phyloP scores from a whole-genome alignment of 2,329 filamentous ascomycete genomes.

The Cercospora nicotianae region DNA sequence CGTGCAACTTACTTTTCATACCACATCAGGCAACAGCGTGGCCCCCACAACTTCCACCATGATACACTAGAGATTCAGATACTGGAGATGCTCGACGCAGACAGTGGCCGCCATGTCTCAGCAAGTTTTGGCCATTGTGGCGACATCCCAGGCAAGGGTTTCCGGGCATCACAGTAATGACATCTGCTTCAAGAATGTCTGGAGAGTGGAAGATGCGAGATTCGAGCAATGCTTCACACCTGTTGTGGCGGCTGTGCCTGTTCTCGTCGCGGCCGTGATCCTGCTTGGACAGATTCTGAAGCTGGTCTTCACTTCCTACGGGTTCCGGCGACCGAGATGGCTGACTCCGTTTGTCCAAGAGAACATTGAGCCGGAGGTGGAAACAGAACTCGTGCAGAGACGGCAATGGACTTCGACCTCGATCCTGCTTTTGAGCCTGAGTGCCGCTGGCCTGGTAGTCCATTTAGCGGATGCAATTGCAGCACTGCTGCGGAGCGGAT shows the following conservation, averaged over 20 bases:
- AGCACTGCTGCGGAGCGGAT: not conserved
- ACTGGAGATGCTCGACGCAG: not conserved
- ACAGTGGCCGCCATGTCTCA: constrained; percentile 3
- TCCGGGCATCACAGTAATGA: not conserved
- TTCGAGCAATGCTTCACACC: constrained; percentile 46
- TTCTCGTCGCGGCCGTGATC: constrained; percentile 40
- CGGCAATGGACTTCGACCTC: constrained; percentile 29
- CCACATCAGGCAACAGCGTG: not conserved
- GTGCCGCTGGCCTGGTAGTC: constrained; percentile 24
- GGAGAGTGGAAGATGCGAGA: constrained; percentile 41
- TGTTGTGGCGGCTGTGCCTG: constrained; percentile 42
- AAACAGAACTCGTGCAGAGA: constrained; percentile 38
- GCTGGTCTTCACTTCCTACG: constrained; percentile 27
- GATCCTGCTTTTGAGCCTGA: constrained; percentile 25
- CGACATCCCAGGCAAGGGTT: not conserved
- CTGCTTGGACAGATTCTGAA: constrained; percentile 41
- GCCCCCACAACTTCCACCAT: not conserved
- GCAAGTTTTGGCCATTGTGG: not conserved
- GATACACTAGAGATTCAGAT: not conserved
- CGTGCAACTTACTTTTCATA: not conserved
- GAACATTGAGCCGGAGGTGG: constrained; percentile 19
- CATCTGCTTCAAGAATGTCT: constrained; percentile 32
- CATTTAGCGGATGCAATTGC: constrained; percentile 20
- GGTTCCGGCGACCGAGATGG: constrained; percentile 50
- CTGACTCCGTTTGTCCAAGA: constrained; percentile 54